phyloP scores from a whole-genome alignment of 805 yeast genomes.

The Priceomyces haplophilus region DNA sequence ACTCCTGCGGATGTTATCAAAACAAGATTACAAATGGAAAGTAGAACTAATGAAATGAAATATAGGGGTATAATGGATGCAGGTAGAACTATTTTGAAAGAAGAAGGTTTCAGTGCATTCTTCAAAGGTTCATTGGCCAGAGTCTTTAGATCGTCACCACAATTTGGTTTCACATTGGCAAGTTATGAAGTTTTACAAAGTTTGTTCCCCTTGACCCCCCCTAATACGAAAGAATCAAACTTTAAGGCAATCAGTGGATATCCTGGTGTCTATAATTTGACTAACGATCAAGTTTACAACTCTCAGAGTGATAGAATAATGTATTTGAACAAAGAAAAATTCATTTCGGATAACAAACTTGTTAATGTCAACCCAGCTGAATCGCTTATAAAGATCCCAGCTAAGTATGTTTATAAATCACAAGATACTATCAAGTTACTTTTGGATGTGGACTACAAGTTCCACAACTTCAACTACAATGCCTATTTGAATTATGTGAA shows the following conservation, averaged over 20 bases:
- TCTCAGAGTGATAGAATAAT: slow-evolving; percentile 35
- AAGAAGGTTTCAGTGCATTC: slow-evolving; percentile 83
- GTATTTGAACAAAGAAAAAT: slow-evolving; percentile 34
- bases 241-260: slow-evolving; percentile 44
- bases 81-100: slow-evolving; percentile 64
- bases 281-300: slow-evolving; percentile 44
- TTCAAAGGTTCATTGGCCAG: slow-evolving; percentile 97
- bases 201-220: slow-evolving; percentile 65
- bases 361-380: slow-evolving; percentile 29
- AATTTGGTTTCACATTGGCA: slow-evolving; percentile 96
- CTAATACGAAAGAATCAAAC: slow-evolving; percentile 41
- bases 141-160: slow-evolving; percentile 93
- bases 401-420: slow-evolving; percentile 51
- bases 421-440: slow-evolving; percentile 60
- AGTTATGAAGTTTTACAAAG: slow-evolving; percentile 89
- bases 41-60: slow-evolving; percentile 70
- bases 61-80: slow-evolving; percentile 81
- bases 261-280: slow-evolving; percentile 44
- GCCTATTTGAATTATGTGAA: slow-evolving; percentile 42
- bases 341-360: slow-evolving; percentile 31
- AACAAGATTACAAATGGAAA: slow-evolving; percentile 87
- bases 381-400: slow-evolving; percentile 42
- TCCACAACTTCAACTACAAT: slow-evolving; percentile 51
- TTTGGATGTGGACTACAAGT: slow-evolving; percentile 60
- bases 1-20: slow-evolving; percentile 97